Evolutionary conservation across 2,329 filamentous ascomycete species (phyloP), one percentile per base, ranked within the genome.

Genomic region (Aspergillus aculeatus): DNA sequence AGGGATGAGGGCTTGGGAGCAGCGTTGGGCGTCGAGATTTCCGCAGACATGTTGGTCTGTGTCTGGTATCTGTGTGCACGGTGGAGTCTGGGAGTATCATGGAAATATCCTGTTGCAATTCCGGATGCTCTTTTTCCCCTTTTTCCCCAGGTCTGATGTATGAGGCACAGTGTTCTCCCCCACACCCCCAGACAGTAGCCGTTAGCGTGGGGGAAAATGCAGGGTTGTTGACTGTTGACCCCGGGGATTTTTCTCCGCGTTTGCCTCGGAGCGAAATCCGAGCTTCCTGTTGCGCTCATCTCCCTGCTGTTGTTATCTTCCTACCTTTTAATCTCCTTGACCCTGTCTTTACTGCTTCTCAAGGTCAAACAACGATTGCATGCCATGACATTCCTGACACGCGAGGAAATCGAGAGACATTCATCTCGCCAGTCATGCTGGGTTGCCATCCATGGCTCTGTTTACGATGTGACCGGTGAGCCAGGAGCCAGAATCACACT

Each of bases 321-420:
- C 21, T 41, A 5, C 35, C 26, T 3, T 4, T 52, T 21, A n/a
- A 35, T 16, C 32, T 35, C 11, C 14, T 4, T 16, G 26, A 29
- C 5, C 5, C 4, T 26, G 19, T 29, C 26, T 29, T 29, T 2
- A 29, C 26, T 29, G 26, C 7, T 29, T 29, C 26, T 9, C 26
- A 29, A 29, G 26, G 9, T 29, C 26, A 29, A 29, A 29, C 26
- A 2, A 29, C 26, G 9, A 10, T 29, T 29, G 1, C 6, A 29
- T 6, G 14, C 2, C 21, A 55, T 55, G 53, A n/a, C 44, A 23
- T 23, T 47, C 9, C 78, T 84, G 58, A 82, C 80, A 0, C 68
- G 77, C 4, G 72, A 80, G 29, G 81, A 84, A 62, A 77, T 84
- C 26, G 77, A 80, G 66, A 80, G 77, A 59, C 83, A 84, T 60